Evolutionary conservation across 768 basidiomycete species (phyloP).

Genomic region (Suillus lakei): DNA sequence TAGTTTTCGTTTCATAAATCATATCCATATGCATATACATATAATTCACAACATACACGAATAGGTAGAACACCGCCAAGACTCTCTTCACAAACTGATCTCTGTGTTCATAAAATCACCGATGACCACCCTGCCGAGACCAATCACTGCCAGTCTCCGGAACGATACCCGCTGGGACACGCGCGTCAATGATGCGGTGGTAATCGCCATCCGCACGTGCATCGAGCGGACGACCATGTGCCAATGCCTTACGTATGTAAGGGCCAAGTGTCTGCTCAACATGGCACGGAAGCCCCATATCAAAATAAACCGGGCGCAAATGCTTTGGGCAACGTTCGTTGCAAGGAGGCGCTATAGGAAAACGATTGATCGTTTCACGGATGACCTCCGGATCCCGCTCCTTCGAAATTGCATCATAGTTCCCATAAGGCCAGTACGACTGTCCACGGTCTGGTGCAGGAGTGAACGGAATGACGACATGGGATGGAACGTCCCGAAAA

Average conservation of each 20-base stretch:
- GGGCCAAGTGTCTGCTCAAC: slow-evolving; percentile 6
- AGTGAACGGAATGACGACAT: neutral
- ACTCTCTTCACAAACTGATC: neutral
- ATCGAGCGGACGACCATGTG: slow-evolving; percentile 16
- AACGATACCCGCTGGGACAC: slow-evolving; percentile 10
- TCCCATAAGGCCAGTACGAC: neutral
- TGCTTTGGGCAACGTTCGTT: slow-evolving; percentile 1
- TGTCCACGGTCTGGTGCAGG: neutral
- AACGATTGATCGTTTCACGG: slow-evolving; percentile 3
- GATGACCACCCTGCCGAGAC: neutral
- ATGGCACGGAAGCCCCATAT: slow-evolving; percentile 6
- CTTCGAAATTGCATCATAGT: neutral
- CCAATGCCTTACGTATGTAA: slow-evolving; percentile 5
- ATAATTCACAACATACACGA: neutral
- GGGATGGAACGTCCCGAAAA: slow-evolving; percentile 4
- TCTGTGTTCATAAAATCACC: neutral
- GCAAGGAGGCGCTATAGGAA: slow-evolving; percentile 4
- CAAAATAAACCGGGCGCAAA: slow-evolving; percentile 13
- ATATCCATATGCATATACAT: neutral
- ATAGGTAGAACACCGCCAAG: neutral
- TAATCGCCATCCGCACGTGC: slow-evolving; percentile 11
- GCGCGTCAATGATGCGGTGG: slow-evolving; percentile 8
- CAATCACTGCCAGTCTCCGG: slow-evolving; percentile 15
- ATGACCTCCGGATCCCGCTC: neutral
- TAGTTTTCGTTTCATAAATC: neutral